These are phyloP conservation scores for Ogataea ramenticola DNA, from an alignment of 805 yeast genomes.

Conservation along the genomic window DNA sequence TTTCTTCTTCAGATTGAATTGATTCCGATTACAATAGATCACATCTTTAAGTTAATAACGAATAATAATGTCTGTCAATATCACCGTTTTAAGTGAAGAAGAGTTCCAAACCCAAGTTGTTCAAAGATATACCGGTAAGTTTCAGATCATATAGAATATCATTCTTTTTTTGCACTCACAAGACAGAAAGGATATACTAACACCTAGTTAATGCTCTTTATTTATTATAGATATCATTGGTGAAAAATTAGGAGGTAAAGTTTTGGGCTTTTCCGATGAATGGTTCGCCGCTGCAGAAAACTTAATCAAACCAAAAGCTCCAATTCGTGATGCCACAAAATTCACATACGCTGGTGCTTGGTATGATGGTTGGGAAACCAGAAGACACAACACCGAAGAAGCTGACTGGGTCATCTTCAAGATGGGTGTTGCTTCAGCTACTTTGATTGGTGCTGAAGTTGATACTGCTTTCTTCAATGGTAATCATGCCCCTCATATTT, in stretches of 20 bases:
- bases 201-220: not conserved
- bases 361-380: conserved; percentile 99
- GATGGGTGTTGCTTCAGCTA: conserved; percentile 80
- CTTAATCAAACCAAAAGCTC: conserved; percentile 72
- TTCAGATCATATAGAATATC: too few relatives aligned
- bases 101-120: conserved; percentile 42
- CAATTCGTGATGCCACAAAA: conserved; percentile 73
- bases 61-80: conserved; percentile 4
- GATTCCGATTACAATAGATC: too few relatives aligned
- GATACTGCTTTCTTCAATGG: conserved; percentile 95
- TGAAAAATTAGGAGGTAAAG: conserved; percentile 73
- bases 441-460: conserved; percentile 73
- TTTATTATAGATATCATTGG: conserved; percentile 63
- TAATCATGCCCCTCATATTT: conserved; percentile 86
- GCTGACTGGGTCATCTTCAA: conserved; percentile 84
- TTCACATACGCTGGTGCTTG: conserved; percentile 88
- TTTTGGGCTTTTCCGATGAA: conserved; percentile 70
- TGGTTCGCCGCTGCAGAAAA: conserved; percentile 94
- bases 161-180: too few relatives aligned
- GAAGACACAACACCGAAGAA: conserved; percentile 81
- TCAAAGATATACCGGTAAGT: conserved; percentile 43
- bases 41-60: too few relatives aligned
- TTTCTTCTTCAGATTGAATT: too few relatives aligned
- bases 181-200: conserved; percentile 6
- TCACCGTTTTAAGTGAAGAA: conserved; percentile 20